phyloP scores from a whole-genome alignment of 148 eudicot species.

The Salicornia ramosissima region DNA sequence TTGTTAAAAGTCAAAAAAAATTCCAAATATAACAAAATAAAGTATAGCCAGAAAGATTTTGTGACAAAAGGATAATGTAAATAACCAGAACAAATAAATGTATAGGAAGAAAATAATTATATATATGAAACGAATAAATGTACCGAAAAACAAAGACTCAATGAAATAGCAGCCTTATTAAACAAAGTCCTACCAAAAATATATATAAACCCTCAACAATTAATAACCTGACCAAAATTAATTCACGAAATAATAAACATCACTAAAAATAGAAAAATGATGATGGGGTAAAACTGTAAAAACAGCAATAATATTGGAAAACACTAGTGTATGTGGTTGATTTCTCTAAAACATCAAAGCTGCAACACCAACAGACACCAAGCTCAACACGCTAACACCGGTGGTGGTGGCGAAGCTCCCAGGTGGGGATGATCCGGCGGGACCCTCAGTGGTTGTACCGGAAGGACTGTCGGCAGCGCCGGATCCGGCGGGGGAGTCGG shows the following conservation, averaged over 20 bases:
- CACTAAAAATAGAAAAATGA: not conserved
- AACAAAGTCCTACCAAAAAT: constrained; percentile 14
- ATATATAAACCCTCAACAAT: not conserved
- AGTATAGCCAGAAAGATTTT: too few relatives aligned
- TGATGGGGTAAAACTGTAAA: not conserved
- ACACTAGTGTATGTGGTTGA: too few relatives aligned
- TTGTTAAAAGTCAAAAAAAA: too few relatives aligned
- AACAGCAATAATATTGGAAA: not conserved
- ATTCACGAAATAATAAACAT: not conserved
- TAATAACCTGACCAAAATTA: not conserved
- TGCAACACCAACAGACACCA: constrained; percentile 18
- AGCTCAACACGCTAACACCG: constrained; percentile 23
- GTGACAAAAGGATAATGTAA: not conserved
- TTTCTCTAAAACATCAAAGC: constrained; percentile 23
- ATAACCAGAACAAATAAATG: not conserved
- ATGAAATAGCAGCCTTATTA: constrained; percentile 20
- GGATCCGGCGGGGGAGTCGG: constrained; percentile 15
- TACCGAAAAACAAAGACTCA: constrained; percentile 2
- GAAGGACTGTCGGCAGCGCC: constrained; percentile 12
- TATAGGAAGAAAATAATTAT: constrained; percentile 2
- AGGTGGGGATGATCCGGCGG: not conserved
- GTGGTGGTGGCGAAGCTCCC: constrained; percentile 20
- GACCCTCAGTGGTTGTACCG: not conserved
- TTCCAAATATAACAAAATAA: too few relatives aligned
- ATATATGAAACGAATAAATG: constrained; percentile 13